phyloP scores from a whole-genome alignment of 202 grass and related monocot genomes.

The Musa balbisiana region DNA sequence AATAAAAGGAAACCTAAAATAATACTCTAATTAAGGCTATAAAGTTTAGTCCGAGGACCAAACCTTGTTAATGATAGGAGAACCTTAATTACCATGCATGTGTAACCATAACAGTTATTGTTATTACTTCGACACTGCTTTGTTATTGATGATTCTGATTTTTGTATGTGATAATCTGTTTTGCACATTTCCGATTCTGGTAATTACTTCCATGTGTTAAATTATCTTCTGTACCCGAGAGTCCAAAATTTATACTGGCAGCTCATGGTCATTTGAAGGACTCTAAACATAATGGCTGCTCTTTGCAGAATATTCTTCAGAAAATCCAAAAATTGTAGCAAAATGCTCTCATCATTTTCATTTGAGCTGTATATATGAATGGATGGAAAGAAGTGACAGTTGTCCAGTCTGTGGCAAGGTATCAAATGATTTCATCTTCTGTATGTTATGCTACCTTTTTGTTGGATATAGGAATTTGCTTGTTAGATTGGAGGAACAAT shows the following conservation, averaged over 20 bases:
- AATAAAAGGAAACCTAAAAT: too few species aligned
- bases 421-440: background rate
- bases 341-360: constrained; percentile 4
- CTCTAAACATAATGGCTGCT: background rate
- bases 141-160: background rate
- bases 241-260: background rate
- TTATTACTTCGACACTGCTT: background rate
- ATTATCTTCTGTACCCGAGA: background rate
- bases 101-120: too few species aligned
- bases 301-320: background rate
- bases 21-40: too few species aligned
- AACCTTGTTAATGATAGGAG: too few species aligned
- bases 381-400: constrained; percentile 2
- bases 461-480: background rate
- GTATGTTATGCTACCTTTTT: background rate
- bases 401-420: constrained; percentile 5
- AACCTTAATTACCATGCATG: too few species aligned
- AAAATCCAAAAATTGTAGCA: background rate
- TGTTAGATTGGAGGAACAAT: background rate
- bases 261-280: background rate
- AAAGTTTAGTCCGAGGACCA: too few species aligned
- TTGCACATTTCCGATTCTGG: background rate
- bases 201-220: background rate
- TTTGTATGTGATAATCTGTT: background rate
- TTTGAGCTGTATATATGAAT: constrained; percentile 1